Evolutionary conservation across 2,329 filamentous ascomycete species (phyloP), one percentile per base, ranked within the genome.

Genomic region (Cordyceps farinosa): DNA sequence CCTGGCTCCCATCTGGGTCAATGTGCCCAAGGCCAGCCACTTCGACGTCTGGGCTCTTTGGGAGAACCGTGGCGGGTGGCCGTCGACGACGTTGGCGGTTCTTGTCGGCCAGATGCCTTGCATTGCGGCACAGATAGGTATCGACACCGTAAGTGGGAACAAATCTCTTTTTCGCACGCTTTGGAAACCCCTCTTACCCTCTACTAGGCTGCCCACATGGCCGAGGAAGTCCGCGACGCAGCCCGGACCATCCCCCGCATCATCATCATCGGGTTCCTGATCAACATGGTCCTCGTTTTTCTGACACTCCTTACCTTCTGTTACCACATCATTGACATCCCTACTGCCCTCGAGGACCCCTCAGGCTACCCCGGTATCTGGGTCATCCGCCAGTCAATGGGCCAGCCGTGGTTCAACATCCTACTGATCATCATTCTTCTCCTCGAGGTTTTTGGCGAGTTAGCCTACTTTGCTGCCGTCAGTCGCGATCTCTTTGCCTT

Each of bases 201-300:
- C 3, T 15, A 11, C 1, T 22, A 67, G 65, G 65, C 56, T 15
- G 64, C 55, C 27, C 65, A 66, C 64, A 65, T 67, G 60, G 44
- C 65, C 7, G 66, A 66, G 22, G 65, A 67, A 47, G 66, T 67
- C 30, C 60, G 62, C 45, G 61, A 67, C 44, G 66, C 66, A 3
- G 58, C 66, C 32, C 63, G 42, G 48, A 54, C 59, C 7, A 57
- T 67, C 7, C 66, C 65, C 6, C 51, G 52, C 27, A 60, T 61
- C 22, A 67, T 66, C 47, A 10, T 66, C n/a, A 27, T 40, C 30
- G 48, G 44, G 5, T 64, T 48, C n/a, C 2, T 54, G 2, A 38
- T 59, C 58, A 62, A 64, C 36, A 51, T 55, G 34, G 17, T 3
- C 17, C 48, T 55, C 5, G 50, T 60, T 6, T 60, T 64, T 34